A percentile compares a stretch with the other conserved stretches of the same genome.
These are phyloP conservation scores for Tuber magnatum DNA, from an alignment of 495 filamentous ascomycete genomes.

Conservation along the genomic window DNA sequence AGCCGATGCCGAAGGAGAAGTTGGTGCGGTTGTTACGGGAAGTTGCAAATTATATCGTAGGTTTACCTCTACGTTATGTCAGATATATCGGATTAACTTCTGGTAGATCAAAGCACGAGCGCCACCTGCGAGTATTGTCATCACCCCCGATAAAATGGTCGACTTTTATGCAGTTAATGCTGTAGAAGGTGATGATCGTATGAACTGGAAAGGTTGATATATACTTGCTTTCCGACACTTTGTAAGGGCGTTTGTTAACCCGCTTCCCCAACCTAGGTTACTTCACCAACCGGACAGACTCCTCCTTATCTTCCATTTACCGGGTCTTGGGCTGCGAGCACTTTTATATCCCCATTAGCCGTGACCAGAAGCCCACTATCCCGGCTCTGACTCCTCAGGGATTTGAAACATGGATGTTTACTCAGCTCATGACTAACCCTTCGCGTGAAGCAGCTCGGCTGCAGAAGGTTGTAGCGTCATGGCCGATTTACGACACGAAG, in stretches of 20 bases:
- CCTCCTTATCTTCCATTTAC: slow-evolving; percentile 60
- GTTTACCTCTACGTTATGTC: slow-evolving; percentile 25
- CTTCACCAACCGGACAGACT: slow-evolving; percentile 44
- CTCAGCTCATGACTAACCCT: slow-evolving; percentile 68
- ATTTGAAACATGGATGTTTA: slow-evolving; percentile 70
- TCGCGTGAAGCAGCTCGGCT: slow-evolving; percentile 69
- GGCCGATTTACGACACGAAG: slow-evolving; percentile 57
- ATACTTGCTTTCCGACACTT: slow-evolving; percentile 34
- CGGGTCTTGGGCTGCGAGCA: slow-evolving; percentile 70
- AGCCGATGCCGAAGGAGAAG: slow-evolving; percentile 52
- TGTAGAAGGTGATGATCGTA: slow-evolving; percentile 54
- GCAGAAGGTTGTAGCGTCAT: slow-evolving; percentile 60
- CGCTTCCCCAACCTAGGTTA: slow-evolving; percentile 43
- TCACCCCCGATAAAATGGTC: slow-evolving; percentile 71
- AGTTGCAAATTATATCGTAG: slow-evolving; percentile 70
- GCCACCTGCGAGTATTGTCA: slow-evolving; percentile 66
- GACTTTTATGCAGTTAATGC: slow-evolving; percentile 65
- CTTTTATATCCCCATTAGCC: slow-evolving; percentile 63
- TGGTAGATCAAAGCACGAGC: slow-evolving; percentile 67
- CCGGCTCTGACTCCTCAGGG: slow-evolving; percentile 74
- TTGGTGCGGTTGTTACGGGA: slow-evolving; percentile 67
- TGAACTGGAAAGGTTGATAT: slow-evolving; percentile 57
- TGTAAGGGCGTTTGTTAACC: slow-evolving; percentile 37
- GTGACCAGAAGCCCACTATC: slow-evolving; percentile 56
- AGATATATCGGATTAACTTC: slow-evolving; percentile 35